A percentile compares a stretch with the other conserved stretches of the same genome.
Evolutionary conservation across 1,139 yeast genomes (phyloP).

Genomic region (Saccharomyces hybrid): DNA sequence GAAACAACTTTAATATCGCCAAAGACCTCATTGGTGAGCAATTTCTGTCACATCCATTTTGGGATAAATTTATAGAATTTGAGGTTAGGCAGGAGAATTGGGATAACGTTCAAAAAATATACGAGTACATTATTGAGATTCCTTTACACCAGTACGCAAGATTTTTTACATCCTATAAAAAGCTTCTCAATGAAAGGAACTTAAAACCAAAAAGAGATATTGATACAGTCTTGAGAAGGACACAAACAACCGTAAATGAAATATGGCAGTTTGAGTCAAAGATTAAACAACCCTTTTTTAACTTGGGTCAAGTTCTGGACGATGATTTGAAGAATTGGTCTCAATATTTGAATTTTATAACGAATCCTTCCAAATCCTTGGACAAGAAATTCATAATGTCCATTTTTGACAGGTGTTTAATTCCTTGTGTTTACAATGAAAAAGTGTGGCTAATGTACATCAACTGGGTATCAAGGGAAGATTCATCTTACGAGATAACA

Average conservation of each 20-base stretch:
- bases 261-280: slow-evolving; percentile 58
- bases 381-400: slow-evolving; percentile 24
- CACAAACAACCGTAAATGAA: slow-evolving; percentile 45
- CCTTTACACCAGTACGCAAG: slow-evolving; percentile 68
- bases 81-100: slow-evolving; percentile 30
- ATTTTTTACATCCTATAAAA: slow-evolving; percentile 46
- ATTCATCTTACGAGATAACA: slow-evolving; percentile 1
- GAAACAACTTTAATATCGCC: slow-evolving; percentile 38
- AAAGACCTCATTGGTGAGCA: slow-evolving; percentile 42
- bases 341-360: slow-evolving; percentile 42
- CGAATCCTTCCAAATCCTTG: slow-evolving; percentile 7
- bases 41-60: slow-evolving; percentile 52
- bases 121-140: slow-evolving; percentile 39
- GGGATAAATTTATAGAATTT: slow-evolving; percentile 57
- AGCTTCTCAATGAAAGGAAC: slow-evolving; percentile 32
- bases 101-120: slow-evolving; percentile 33
- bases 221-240: slow-evolving; percentile 36
- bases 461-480: slow-evolving; percentile 33
- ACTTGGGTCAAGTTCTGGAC: slow-evolving; percentile 32
- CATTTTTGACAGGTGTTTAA: slow-evolving; percentile 53
- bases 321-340: slow-evolving; percentile 43
- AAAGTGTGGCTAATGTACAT: slow-evolving; percentile 51
- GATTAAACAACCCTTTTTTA: slow-evolving; percentile 40
- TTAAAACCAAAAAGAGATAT: slow-evolving; percentile 25
- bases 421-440: slow-evolving; percentile 47